Evolutionary conservation across 768 basidiomycete species (phyloP).

Genomic region (Leccinellum rugosiceps): DNA sequence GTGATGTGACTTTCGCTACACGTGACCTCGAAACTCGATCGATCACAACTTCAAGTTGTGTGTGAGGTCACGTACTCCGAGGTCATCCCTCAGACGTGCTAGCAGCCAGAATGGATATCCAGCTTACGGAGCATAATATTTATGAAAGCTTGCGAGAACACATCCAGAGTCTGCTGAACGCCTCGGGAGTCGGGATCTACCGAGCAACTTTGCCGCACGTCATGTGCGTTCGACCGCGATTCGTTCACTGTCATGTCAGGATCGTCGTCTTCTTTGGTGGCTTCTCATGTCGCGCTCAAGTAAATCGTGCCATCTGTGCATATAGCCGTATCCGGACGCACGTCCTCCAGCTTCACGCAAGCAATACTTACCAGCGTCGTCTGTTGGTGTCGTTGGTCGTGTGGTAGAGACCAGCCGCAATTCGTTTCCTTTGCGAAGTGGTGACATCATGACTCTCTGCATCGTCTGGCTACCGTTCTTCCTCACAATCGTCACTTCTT

Average conservation of each 20-base stretch:
- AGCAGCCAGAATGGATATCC: not conserved
- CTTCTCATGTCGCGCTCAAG: not conserved
- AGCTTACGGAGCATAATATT: not conserved
- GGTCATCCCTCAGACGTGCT: not conserved
- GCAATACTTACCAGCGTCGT: not conserved
- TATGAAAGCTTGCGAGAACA: no score
- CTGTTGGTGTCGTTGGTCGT: not conserved
- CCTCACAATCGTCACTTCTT: not conserved
- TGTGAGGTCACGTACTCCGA: not conserved
- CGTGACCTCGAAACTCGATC: constrained; percentile 19
- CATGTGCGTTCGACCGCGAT: constrained; percentile 6
- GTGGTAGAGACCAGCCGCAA: not conserved
- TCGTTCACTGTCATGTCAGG: constrained; percentile 18
- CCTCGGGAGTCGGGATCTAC: constrained; percentile 8
- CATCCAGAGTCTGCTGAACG: not conserved
- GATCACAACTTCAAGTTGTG: no score
- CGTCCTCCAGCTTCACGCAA: no score
- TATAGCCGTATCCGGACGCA: constrained; percentile 7
- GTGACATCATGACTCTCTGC: constrained; percentile 1
- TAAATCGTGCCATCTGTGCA: constrained; percentile 8
- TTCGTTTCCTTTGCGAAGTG: not conserved
- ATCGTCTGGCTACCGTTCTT: constrained; percentile 1
- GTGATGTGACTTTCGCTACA: constrained; percentile 7
- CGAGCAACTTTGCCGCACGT: constrained; percentile 10
- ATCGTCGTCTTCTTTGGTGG: constrained; percentile 26